A percentile compares a stretch with the other conserved stretches of the same genome.
Conservation (phyloP, 1,139 yeast genomes). For the Diutina neorugosa region DNA sequence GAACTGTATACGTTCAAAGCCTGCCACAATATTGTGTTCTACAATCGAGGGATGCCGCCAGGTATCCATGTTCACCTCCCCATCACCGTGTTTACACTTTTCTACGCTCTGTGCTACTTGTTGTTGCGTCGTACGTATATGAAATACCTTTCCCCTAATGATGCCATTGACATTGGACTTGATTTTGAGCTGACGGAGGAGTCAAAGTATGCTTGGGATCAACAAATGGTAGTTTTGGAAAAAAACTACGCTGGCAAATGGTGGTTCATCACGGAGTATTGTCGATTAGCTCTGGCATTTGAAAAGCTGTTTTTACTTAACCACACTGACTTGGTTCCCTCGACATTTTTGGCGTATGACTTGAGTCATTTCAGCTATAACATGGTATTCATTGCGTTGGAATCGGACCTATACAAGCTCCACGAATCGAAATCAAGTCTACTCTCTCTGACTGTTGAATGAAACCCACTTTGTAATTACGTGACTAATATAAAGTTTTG, state of each 20-base stretch:
- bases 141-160: neutral
- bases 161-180: neutral
- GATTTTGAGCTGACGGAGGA: neutral
- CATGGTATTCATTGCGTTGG: neutral
- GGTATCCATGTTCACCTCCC: neutral
- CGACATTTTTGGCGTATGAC: neutral
- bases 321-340: neutral
- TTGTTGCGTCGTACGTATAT: neutral
- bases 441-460: too few relatives aligned
- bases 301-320: neutral
- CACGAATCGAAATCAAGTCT: neutral
- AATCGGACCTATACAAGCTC: neutral
- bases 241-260: neutral
- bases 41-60: conserved; percentile 5
- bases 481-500: too few relatives aligned
- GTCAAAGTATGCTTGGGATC: neutral
- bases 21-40: conserved; percentile 17
- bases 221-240: neutral
- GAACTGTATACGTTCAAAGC: conserved; percentile 15
- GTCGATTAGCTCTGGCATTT: neutral
- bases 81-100: neutral
- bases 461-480: too few relatives aligned
- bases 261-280: neutral
- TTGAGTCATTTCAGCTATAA: neutral
- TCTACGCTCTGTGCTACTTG: neutral